Evolutionary conservation across 139 green algal genomes (phyloP).

Genomic region (Desmodesmus armatus): DNA sequence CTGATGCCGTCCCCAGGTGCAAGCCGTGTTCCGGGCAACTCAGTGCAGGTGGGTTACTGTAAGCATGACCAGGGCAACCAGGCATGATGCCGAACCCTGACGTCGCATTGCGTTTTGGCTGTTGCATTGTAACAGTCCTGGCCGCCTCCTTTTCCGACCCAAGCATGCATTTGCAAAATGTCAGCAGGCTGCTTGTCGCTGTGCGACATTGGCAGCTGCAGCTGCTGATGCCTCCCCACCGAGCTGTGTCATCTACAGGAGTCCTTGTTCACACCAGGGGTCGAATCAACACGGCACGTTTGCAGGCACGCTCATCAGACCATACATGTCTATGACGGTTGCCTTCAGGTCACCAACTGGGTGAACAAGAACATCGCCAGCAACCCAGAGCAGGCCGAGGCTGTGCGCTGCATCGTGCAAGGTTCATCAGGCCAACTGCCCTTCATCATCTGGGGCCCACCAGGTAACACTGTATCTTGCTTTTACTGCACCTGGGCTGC

Average conservation of each 20-base stretch:
- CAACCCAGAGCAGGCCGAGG: slow-evolving; percentile 56
- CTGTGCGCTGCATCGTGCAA: slow-evolving; percentile 47
- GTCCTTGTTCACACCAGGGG: too few species aligned
- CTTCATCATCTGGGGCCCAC: slow-evolving; percentile 64
- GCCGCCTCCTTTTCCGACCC: too few species aligned
- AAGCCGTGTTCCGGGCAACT: not conserved
- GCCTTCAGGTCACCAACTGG: not conserved
- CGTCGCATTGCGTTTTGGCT: too few species aligned
- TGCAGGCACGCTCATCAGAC: not conserved
- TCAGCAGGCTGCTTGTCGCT: not conserved
- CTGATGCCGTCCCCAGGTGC: not conserved
- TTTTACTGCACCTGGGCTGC: too few species aligned
- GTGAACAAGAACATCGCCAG: not conserved
- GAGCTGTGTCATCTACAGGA: too few species aligned
- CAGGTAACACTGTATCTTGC: too few species aligned
- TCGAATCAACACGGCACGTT: not conserved
- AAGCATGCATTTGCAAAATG: too few species aligned
- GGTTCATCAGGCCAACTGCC: slow-evolving; percentile 48
- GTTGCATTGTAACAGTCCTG: too few species aligned
- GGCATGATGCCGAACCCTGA: too few species aligned
- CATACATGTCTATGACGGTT: not conserved
- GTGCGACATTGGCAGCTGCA: not conserved
- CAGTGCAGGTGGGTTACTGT: not conserved
- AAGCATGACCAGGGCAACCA: too few species aligned
- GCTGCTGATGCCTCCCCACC: not conserved